phyloP scores from a whole-genome alignment of 2,329 filamentous ascomycete genomes.

The Sporothrix euskadiensis region DNA sequence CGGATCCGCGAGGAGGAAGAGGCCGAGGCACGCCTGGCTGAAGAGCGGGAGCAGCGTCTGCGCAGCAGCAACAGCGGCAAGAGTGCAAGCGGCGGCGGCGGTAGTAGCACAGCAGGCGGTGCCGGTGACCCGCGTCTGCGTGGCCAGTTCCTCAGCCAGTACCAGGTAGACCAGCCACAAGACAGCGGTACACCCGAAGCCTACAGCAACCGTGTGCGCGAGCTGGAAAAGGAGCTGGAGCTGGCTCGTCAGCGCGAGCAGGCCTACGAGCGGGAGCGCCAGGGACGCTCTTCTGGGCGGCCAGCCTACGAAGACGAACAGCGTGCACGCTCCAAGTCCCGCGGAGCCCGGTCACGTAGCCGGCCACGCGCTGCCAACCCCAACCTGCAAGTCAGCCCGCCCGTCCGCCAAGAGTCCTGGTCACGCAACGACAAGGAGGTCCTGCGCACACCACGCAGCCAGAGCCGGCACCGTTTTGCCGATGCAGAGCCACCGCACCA shows the following conservation, averaged over 20 bases:
- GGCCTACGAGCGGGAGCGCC: constrained; percentile 61
- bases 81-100: constrained; percentile 38
- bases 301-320: constrained; percentile 32
- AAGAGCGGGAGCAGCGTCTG: constrained; percentile 64
- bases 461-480: constrained; percentile 38
- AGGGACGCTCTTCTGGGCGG: constrained; percentile 51
- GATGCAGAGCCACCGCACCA: constrained; percentile 27
- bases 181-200: constrained; percentile 36
- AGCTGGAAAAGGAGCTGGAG: constrained; percentile 74
- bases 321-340: constrained; percentile 32
- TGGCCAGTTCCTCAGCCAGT: constrained; percentile 84
- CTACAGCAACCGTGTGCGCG: constrained; percentile 69
- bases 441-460: constrained; percentile 57
- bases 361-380: constrained; percentile 35
- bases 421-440: constrained; percentile 64
- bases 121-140: constrained; percentile 65
- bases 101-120: neutral
- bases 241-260: constrained; percentile 62
- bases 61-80: constrained; percentile 56
- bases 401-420: constrained; percentile 65
- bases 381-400: constrained; percentile 30
- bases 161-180: constrained; percentile 67
- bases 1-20: constrained; percentile 70
- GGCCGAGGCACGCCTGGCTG: constrained; percentile 64
- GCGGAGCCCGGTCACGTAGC: constrained; percentile 32